Percentiles rank a stretch among this genome's conserved stretches.
Evolutionary conservation across 768 basidiomycete genomes (phyloP).

Genomic region (Asterophora lycoperdoides): DNA sequence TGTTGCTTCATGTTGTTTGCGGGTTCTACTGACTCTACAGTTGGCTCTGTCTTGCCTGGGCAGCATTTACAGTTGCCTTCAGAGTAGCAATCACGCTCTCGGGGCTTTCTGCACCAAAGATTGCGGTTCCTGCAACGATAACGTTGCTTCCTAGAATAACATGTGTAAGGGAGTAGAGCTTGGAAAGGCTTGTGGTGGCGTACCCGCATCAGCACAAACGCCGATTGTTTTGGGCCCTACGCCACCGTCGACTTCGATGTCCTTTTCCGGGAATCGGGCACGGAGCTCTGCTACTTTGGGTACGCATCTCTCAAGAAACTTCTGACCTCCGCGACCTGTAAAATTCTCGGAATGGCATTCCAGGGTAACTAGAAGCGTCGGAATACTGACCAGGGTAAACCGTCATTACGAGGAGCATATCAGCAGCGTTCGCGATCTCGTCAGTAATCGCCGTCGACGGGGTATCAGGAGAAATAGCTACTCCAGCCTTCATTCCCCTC

Average conservation of each 20-base stretch:
- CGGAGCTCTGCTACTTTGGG: constrained; percentile 92
- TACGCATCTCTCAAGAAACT: constrained; percentile 90
- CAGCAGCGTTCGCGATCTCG: constrained; percentile 74
- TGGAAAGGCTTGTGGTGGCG: constrained; percentile 5
- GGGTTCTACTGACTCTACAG: neutral
- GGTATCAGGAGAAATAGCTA: constrained; percentile 96
- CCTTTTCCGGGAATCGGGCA: constrained; percentile 84
- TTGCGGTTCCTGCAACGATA: constrained; percentile 95
- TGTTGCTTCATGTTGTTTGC: neutral
- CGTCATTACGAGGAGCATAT: constrained; percentile 98
- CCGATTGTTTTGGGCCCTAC: constrained; percentile 89
- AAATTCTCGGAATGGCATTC: neutral
- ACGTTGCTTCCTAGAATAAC: constrained; percentile 83
- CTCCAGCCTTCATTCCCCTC: constrained; percentile 89
- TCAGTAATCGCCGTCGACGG: constrained; percentile 85
- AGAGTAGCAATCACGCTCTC: constrained; percentile 70
- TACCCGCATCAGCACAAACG: constrained; percentile 86
- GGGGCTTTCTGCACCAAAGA: constrained; percentile 80
- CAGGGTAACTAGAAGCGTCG: neutral
- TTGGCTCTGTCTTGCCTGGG: constrained; percentile 45
- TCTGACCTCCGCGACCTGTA: constrained; percentile 88
- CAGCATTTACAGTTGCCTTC: constrained; percentile 65
- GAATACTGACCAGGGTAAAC: constrained; percentile 75
- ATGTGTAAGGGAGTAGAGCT: neutral
- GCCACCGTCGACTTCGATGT: constrained; percentile 98